Percentiles rank a stretch among this genome's conserved stretches.
Conservation (phyloP, 129 eudicot genomes). For the Artemisia tridentata region DNA sequence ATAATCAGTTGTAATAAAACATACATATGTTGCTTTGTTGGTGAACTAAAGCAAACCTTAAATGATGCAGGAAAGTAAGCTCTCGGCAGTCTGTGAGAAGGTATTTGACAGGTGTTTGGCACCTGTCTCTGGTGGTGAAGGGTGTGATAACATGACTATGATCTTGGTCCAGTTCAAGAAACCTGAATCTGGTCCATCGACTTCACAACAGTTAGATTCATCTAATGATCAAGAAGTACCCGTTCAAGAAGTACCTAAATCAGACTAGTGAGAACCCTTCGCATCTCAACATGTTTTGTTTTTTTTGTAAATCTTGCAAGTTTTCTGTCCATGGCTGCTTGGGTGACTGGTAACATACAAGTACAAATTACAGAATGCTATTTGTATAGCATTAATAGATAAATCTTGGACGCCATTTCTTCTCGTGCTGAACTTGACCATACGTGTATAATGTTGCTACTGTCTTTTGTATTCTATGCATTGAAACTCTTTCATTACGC, state of each 20-base stretch:
- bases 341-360: neutral
- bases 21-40: no score
- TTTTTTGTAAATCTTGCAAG: constrained; percentile 26
- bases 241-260: constrained; percentile 28
- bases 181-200: constrained; percentile 34
- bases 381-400: constrained; percentile 17
- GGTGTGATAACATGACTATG: constrained; percentile 98
- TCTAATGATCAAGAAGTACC: constrained; percentile 37
- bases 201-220: constrained; percentile 30
- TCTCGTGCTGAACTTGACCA: constrained; percentile 19
- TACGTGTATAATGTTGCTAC: no score
- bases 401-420: neutral
- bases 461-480: constrained; percentile 23
- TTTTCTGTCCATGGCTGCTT: constrained; percentile 13
- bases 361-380: constrained; percentile 1
- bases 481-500: neutral
- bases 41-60: constrained; percentile 9
- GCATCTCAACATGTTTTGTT: constrained; percentile 22
- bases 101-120: constrained; percentile 74
- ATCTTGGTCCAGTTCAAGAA: constrained; percentile 78
- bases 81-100: constrained; percentile 71
- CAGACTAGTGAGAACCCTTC: constrained; percentile 17
- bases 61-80: constrained; percentile 61
- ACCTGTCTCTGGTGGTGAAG: constrained; percentile 78
- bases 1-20: neutral